These are phyloP conservation scores for Nothophaeocryptopus gaeumannii DNA, from an alignment of 2,329 filamentous ascomycete species.

Conservation along the genomic window DNA sequence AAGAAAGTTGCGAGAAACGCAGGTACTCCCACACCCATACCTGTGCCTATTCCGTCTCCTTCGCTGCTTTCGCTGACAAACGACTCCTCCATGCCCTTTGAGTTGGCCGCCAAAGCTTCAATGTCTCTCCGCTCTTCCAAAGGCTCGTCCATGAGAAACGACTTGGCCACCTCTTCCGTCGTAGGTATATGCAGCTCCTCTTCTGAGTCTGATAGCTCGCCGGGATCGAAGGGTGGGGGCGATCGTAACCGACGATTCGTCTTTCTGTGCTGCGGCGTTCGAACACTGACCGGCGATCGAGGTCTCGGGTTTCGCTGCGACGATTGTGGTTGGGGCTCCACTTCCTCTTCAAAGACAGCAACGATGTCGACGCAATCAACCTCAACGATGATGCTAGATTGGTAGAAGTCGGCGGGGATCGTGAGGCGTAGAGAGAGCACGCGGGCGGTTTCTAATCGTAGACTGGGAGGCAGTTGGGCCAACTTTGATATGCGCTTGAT, in stretches of 20 bases:
- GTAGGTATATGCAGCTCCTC: constrained; percentile 56
- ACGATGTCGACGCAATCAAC: constrained; percentile 76
- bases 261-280: constrained; percentile 36
- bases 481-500: constrained; percentile 50
- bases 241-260: constrained; percentile 34
- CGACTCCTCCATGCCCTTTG: constrained; percentile 58
- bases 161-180: constrained; percentile 70
- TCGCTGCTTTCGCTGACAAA: constrained; percentile 55
- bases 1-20: constrained; percentile 69
- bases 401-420: constrained; percentile 83
- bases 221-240: constrained; percentile 27
- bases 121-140: constrained; percentile 63
- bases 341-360: constrained; percentile 23
- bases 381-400: constrained; percentile 77
- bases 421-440: constrained; percentile 75
- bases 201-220: constrained; percentile 28
- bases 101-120: constrained; percentile 63
- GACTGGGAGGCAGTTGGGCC: constrained; percentile 64
- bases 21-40: constrained; percentile 66
- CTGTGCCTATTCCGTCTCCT: constrained; percentile 63
- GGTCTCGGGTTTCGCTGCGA: constrained; percentile 35
- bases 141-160: constrained; percentile 72
- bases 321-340: constrained; percentile 28
- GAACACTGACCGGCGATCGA: constrained; percentile 22
- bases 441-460: constrained; percentile 70